Evolutionary conservation across 805 yeast species (phyloP).

Genomic region (Barnettozyma wickerhamii): DNA sequence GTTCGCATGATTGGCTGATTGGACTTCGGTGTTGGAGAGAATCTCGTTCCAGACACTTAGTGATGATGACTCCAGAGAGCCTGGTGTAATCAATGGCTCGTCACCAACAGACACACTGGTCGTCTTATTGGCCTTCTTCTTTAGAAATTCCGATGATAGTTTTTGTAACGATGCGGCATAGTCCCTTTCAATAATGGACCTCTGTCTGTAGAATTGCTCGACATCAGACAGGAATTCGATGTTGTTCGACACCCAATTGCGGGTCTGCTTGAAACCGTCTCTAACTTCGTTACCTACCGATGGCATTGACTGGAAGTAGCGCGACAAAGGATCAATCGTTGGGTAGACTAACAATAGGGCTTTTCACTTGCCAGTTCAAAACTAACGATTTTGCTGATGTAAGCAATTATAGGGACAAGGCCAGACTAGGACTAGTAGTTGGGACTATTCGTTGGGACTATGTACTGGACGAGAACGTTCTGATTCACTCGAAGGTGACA

Average conservation of each 20-base stretch:
- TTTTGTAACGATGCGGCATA: slow-evolving; percentile 64
- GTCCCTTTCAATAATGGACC: slow-evolving; percentile 79
- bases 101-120: slow-evolving; percentile 84
- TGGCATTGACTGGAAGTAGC: slow-evolving; percentile 7
- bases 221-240: slow-evolving; percentile 73
- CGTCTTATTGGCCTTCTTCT: slow-evolving; percentile 66
- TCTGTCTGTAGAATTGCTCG: slow-evolving; percentile 77
- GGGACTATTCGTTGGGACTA: no score
- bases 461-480: no score
- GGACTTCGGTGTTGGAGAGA: slow-evolving; percentile 74
- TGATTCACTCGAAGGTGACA: no score
- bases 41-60: slow-evolving; percentile 89
- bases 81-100: slow-evolving; percentile 87
- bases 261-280: slow-evolving; percentile 75
- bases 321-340: no score
- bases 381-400: no score
- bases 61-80: slow-evolving; percentile 85
- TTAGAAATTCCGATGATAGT: slow-evolving; percentile 64
- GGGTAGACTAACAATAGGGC: neutral
- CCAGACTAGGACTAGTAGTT: no score
- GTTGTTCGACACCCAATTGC: slow-evolving; percentile 75
- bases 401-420: no score
- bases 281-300: slow-evolving; percentile 67
- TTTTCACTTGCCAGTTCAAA: neutral
- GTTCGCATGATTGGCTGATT: slow-evolving; percentile 60